A percentile compares a stretch with the other conserved stretches of the same genome.
Evolutionary conservation across 2,329 filamentous ascomycete genomes (phyloP).

Genomic region (Metarhizium rileyi): DNA sequence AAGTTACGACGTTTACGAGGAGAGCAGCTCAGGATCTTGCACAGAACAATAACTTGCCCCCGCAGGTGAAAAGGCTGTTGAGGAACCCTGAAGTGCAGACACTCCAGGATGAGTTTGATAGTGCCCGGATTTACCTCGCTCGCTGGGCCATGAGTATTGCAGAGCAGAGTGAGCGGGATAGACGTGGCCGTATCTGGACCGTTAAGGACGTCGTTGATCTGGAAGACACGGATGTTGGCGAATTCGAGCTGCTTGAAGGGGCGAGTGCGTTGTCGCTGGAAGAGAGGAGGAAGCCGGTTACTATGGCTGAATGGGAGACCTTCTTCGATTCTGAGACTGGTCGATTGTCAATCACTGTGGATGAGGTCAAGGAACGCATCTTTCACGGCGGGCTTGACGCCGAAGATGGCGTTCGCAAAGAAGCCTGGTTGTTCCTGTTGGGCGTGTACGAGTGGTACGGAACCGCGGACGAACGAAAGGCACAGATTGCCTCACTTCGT

Average conservation of each 20-base stretch:
- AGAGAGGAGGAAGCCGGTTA: slow-evolving; percentile 68
- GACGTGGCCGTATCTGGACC: slow-evolving; percentile 82
- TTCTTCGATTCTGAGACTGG: slow-evolving; percentile 77
- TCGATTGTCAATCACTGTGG: slow-evolving; percentile 65
- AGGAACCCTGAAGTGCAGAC: slow-evolving; percentile 92
- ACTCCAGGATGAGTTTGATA: slow-evolving; percentile 94
- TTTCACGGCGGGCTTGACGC: slow-evolving; percentile 88
- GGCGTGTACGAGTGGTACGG: slow-evolving; percentile 93
- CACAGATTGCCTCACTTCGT: slow-evolving; percentile 70
- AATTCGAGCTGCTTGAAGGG: slow-evolving; percentile 89
- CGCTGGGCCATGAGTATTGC: slow-evolving; percentile 98
- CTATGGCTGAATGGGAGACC: slow-evolving; percentile 76
- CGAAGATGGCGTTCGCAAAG: slow-evolving; percentile 87
- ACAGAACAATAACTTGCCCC: slow-evolving; percentile 84
- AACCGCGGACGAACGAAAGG: slow-evolving; percentile 73
- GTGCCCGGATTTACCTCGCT: slow-evolving; percentile 84
- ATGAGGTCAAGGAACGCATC: slow-evolving; percentile 94
- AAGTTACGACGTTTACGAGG: slow-evolving; percentile 91
- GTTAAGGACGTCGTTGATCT: slow-evolving; percentile 86
- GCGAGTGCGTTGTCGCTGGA: slow-evolving; percentile 62
- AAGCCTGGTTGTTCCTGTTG: slow-evolving; percentile 91
- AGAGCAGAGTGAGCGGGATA: slow-evolving; percentile 86
- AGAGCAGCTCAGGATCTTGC: slow-evolving; percentile 85
- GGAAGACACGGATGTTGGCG: slow-evolving; percentile 88
- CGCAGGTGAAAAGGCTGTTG: slow-evolving; percentile 75